Evolutionary conservation across 164 flowering plant genomes (phyloP).

Genomic region (Nymphaea thermarum): DNA sequence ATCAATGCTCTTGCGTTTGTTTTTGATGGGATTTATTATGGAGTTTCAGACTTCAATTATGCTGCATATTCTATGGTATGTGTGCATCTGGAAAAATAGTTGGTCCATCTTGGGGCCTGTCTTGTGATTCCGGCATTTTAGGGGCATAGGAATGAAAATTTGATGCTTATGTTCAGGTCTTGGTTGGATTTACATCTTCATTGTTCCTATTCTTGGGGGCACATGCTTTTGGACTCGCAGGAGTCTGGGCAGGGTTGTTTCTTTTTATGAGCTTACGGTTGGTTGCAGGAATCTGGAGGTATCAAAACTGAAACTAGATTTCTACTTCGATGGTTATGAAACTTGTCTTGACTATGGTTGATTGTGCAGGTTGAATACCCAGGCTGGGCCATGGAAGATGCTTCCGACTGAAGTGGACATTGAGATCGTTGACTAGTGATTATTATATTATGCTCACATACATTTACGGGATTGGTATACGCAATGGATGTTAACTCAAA

Average conservation of each 20-base stretch:
- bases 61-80: conserved; percentile 94
- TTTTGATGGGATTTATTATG: conserved; percentile 93
- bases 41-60: conserved; percentile 87
- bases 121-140: too few relatives aligned
- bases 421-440: conserved; percentile 13
- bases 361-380: conserved; percentile 44
- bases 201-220: conserved; percentile 50
- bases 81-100: too few relatives aligned
- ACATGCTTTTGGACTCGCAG: conserved; percentile 69
- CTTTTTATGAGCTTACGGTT: conserved; percentile 88
- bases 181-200: conserved; percentile 58
- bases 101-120: too few relatives aligned
- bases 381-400: conserved; percentile 70
- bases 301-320: conserved; percentile 1
- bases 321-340: too few relatives aligned
- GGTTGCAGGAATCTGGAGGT: conserved; percentile 83
- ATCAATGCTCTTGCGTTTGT: conserved; percentile 94
- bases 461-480: too few relatives aligned
- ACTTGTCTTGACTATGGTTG: conserved; percentile 1
- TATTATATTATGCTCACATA: conserved; percentile 15
- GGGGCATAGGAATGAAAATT: too few relatives aligned
- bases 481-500: too few relatives aligned
- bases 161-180: conserved; percentile 26
- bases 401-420: conserved; percentile 31
- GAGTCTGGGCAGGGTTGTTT: conserved; percentile 87